Conservation (phyloP, 768 basidiomycete genomes). For the Dacryopinax primogenitus region DNA sequence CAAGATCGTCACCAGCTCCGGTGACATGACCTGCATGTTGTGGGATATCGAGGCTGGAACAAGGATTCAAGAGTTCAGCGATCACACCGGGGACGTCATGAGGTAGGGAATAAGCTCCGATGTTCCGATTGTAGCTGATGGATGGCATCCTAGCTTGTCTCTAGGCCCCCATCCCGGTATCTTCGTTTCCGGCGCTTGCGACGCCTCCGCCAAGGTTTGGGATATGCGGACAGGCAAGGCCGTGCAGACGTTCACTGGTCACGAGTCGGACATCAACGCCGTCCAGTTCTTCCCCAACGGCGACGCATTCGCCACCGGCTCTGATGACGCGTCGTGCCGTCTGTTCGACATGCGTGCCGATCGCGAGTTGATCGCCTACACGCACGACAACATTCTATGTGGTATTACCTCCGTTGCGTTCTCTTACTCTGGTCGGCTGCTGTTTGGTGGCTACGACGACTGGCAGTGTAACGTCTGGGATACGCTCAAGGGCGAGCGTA, state of each 20-base stretch:
- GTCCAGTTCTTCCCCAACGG: constrained; percentile 99
- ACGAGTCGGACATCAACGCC: constrained; percentile 98
- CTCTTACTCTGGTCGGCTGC: constrained; percentile 90
- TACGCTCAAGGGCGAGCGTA: constrained; percentile 93
- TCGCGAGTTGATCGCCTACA: constrained; percentile 91
- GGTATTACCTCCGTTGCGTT: constrained; percentile 99
- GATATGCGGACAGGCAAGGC: constrained; percentile 96
- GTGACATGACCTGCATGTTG: constrained; percentile 99
- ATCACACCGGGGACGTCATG: constrained; percentile 99
- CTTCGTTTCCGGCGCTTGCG: constrained; percentile 98
- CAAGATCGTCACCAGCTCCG: constrained; percentile 94
- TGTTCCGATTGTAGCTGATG: constrained; percentile 9
- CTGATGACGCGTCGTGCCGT: constrained; percentile 96
- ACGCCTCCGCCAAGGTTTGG: constrained; percentile 97
- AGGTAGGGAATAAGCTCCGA: constrained; percentile 45
- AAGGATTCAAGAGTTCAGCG: constrained; percentile 94
- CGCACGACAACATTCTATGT: constrained; percentile 96
- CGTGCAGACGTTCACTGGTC: constrained; percentile 95
- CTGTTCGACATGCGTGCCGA: constrained; percentile 97
- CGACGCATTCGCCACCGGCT: constrained; percentile 96
- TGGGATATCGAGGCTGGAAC: constrained; percentile 99
- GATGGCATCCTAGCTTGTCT: constrained; percentile 54
- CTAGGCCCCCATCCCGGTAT: constrained; percentile 86
- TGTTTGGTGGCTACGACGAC: constrained; percentile 98
- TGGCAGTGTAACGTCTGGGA: constrained; percentile 99